A percentile compares a stretch with the other conserved stretches of the same genome.
Evolutionary conservation across 768 basidiomycete genomes (phyloP).

Genomic region (Lactarius sp.): DNA sequence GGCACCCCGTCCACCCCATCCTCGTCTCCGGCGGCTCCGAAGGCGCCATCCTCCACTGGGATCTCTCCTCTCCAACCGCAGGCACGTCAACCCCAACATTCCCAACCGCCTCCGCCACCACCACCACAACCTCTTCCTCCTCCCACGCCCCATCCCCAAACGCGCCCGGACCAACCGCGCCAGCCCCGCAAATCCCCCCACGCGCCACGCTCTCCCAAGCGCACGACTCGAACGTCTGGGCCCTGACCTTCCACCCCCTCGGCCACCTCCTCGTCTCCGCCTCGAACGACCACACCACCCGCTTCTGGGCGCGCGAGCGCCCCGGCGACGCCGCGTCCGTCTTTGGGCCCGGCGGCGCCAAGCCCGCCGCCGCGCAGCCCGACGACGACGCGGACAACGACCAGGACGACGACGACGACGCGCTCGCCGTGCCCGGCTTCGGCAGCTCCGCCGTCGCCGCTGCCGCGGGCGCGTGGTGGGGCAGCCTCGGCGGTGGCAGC

Average conservation of each 20-base stretch:
- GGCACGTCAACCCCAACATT: conserved; percentile 37
- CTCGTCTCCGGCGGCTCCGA: conserved; percentile 93
- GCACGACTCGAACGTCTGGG: conserved; percentile 98
- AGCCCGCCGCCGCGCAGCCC: conserved; percentile 68
- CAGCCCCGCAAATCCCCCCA: conserved; percentile 40
- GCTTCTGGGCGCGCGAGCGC: conserved; percentile 96
- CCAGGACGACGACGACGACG: conserved; percentile 59
- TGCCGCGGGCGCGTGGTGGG: not conserved
- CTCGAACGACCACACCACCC: conserved; percentile 97
- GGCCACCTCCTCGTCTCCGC: conserved; percentile 92
- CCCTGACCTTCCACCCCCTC: conserved; percentile 90
- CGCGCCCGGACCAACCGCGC: not conserved
- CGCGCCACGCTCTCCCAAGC: conserved; percentile 89
- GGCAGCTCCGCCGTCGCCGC: conserved; percentile 40
- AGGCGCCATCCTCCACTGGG: conserved; percentile 93
- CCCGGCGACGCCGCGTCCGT: conserved; percentile 78
- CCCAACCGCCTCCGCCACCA: not conserved
- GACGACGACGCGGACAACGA: conserved; percentile 46
- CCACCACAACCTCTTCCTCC: not conserved
- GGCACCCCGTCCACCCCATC: conserved; percentile 93
- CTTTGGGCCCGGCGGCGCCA: conserved; percentile 78
- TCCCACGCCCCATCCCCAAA: not conserved
- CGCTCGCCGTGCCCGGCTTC: conserved; percentile 71
- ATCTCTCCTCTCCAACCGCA: conserved; percentile 56
- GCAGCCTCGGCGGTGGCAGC: no score